Evolutionary conservation across 805 yeast species (phyloP).

Genomic region (Ogataea glucozyma): DNA sequence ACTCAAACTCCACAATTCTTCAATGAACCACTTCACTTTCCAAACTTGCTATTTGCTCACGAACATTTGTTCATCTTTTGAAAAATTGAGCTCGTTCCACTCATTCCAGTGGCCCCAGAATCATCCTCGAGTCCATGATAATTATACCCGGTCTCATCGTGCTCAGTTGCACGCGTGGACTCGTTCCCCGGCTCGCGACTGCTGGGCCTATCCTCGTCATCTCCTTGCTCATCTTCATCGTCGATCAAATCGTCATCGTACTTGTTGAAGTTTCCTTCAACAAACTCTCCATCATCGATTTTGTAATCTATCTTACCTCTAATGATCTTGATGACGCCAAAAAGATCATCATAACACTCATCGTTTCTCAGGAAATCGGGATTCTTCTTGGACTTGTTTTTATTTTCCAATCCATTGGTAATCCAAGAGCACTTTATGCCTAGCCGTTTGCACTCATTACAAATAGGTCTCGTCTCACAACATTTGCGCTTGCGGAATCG

Average conservation of each 20-base stretch:
- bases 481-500: conserved; percentile 45
- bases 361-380: conserved; percentile 26
- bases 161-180: conserved; percentile 1
- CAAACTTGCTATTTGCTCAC: no score
- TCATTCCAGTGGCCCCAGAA: neutral
- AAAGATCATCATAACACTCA: conserved; percentile 26
- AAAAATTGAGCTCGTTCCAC: neutral
- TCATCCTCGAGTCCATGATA: conserved; percentile 7
- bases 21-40: no score
- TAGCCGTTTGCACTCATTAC: conserved; percentile 31
- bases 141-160: neutral
- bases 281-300: conserved; percentile 24
- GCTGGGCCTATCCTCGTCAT: conserved; percentile 3
- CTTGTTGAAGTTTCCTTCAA: conserved; percentile 17
- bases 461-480: conserved; percentile 42
- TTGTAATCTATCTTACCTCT: conserved; percentile 30
- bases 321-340: conserved; percentile 28
- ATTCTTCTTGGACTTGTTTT: conserved; percentile 26
- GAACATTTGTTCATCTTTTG: conserved; percentile 5
- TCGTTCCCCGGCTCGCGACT: neutral
- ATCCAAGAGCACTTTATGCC: conserved; percentile 29
- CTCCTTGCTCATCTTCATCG: conserved; percentile 7
- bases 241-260: conserved; percentile 2
- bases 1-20: no score
- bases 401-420: conserved; percentile 26